Evolutionary conservation across 2,329 filamentous ascomycete species (phyloP), one percentile per base, ranked within the genome.

Genomic region (Xylariaceae sp.): DNA sequence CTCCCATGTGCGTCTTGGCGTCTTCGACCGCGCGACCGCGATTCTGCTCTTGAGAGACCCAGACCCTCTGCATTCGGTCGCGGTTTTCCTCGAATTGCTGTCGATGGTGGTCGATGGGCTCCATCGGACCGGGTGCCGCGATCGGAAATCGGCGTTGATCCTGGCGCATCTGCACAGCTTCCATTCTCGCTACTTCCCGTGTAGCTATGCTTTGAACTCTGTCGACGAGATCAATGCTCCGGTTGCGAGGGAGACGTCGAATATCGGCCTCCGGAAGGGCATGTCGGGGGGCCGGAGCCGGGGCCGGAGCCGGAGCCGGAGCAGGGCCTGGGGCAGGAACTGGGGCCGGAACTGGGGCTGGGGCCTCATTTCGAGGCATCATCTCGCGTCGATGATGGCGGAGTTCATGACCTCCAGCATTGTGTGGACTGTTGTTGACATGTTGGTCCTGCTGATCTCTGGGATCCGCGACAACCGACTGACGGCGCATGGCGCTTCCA

Each of bases 1-100:
- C 71, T 29, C 81, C 82, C 30, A 75, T 74, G 61, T 81, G 77
- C 12, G 81, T 77, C 68, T 81, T 85, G 51, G 77, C 75, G 27
- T 83, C 78, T 12, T 83, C 67, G 29, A 60, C 56, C 7, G 71
- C 73, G 5, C 56, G 47, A 12, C 58, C 55, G n/a, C 59, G 34
- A 26, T 59, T 65, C 40, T 58, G 58, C 63, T 83, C 80, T 58
- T 83, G 79, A 1, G 74, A 71, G 0, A 72, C 74, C 80, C 80
- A 84, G 0, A 83, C 74, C 56, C 76, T 75, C 59, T 83, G 80
- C 27, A 83, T 72, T 1, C 78, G 73, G 50, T 75, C 73, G 58
- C 81, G 72, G 27, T 80, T 75, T 53, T 81, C 76, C 55, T 74
- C 71, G 56, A 81, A 76, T 26, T 70, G 66, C 45, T 70, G 68